These are phyloP conservation scores for Cryptosporidium andersoni DNA, from an alignment of 169 alveolate genomes.

Conservation along the genomic window DNA sequence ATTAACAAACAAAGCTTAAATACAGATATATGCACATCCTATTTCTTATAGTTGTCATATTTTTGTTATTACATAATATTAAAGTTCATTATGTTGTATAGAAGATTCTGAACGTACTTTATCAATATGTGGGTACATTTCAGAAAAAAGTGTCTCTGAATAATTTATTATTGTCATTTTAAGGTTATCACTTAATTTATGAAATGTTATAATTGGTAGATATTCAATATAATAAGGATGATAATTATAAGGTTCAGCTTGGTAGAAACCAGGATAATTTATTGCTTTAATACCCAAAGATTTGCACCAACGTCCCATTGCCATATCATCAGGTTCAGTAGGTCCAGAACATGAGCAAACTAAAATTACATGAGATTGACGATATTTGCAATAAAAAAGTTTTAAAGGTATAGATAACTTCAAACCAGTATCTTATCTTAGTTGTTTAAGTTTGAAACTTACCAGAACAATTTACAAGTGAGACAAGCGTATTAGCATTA, in stretches of 20 bases:
- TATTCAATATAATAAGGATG: constrained; percentile 41
- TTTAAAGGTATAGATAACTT: background rate
- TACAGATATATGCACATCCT: too few species aligned
- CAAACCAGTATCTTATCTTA: background rate
- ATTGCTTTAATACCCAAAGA: constrained; percentile 37
- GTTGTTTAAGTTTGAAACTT: background rate
- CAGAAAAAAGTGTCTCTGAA: constrained; percentile 6
- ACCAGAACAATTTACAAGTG: constrained; percentile 43
- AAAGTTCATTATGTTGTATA: constrained; percentile 14
- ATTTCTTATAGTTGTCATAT: too few species aligned
- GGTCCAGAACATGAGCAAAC: constrained; percentile 48
- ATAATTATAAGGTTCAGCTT: constrained; percentile 60
- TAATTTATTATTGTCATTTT: constrained; percentile 2
- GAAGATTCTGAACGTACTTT: background rate
- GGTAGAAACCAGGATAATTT: constrained; percentile 44
- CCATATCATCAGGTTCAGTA: constrained; percentile 70
- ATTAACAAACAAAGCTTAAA: too few species aligned
- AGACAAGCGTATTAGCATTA: constrained; percentile 16
- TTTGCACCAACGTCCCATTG: constrained; percentile 64
- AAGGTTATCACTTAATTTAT: constrained; percentile 19
- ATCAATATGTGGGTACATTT: constrained; percentile 31
- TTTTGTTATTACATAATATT: background rate
- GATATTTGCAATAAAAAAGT: background rate
- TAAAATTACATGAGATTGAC: background rate
- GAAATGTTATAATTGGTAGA: constrained; percentile 43